phyloP scores from a whole-genome alignment of 176 grass and related monocot genomes.

The Oropetium thomaeum region DNA sequence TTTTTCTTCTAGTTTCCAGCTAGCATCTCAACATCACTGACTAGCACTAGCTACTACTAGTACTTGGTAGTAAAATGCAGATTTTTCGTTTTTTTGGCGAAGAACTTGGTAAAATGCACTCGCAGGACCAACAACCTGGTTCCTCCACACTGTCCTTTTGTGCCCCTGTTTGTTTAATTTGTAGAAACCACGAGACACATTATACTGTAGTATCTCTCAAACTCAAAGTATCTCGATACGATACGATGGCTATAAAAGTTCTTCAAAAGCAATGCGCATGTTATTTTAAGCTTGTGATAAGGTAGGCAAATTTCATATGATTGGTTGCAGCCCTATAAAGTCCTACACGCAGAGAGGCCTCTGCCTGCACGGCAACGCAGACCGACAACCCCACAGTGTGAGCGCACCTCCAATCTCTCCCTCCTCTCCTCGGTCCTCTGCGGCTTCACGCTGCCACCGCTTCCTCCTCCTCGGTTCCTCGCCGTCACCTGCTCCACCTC shows the following conservation, averaged over 20 bases:
- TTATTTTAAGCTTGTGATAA: constrained; percentile 9
- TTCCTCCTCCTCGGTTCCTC: neutral
- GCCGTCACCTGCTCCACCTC: neutral
- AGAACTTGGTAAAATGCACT: neutral
- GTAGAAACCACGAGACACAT: neutral
- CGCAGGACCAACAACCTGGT: neutral
- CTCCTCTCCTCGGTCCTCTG: neutral
- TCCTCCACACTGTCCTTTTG: neutral
- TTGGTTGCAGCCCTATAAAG: constrained; percentile 33
- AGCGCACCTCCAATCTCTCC: neutral
- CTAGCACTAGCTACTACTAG: too few species aligned
- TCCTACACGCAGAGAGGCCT: neutral
- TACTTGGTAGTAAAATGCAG: too few species aligned
- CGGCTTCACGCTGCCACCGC: neutral
- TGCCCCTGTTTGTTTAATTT: neutral
- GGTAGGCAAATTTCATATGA: neutral
- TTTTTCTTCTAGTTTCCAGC: neutral
- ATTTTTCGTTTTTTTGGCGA: too few species aligned
- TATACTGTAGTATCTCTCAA: neutral
- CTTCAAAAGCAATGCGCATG: too few species aligned
- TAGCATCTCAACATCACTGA: neutral
- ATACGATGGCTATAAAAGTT: neutral
- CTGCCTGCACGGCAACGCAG: constrained; percentile 31
- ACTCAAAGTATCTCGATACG: neutral
- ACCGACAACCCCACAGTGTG: constrained; percentile 46